These are phyloP conservation scores for Acorus gramineus DNA, from an alignment of 106 monocot genomes.

Conservation along the genomic window DNA sequence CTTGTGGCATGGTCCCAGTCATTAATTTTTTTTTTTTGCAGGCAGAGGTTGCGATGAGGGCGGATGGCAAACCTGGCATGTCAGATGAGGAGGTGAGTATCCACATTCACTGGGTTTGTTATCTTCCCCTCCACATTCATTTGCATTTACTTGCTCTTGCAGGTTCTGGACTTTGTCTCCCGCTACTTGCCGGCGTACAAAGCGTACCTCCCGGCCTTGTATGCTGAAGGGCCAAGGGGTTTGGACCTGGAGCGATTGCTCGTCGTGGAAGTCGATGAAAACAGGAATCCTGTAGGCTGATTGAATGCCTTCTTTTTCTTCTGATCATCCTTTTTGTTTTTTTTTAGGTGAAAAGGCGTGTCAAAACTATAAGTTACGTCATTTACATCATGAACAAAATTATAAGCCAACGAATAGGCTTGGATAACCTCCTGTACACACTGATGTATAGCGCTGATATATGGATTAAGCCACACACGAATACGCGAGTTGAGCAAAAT, in stretches of 20 bases:
- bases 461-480: too few species aligned
- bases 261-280: conserved; percentile 62
- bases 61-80: conserved; percentile 94
- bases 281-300: conserved; percentile 46
- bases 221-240: conserved; percentile 71
- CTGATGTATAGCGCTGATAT: too few species aligned
- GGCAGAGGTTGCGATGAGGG: conserved; percentile 97
- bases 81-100: conserved; percentile 74
- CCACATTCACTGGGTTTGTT: neutral
- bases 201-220: conserved; percentile 77
- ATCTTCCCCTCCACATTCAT: too few species aligned
- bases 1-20: neutral
- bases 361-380: too few species aligned
- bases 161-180: conserved; percentile 92
- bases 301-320: too few species aligned
- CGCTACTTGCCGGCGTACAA: conserved; percentile 90
- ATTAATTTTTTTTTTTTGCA: conserved; percentile 17
- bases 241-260: conserved; percentile 38
- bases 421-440: too few species aligned
- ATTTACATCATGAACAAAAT: too few species aligned
- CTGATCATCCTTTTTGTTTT: too few species aligned
- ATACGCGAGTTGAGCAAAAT: too few species aligned
- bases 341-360: too few species aligned
- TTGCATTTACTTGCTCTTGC: conserved; percentile 4
- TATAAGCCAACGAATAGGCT: too few species aligned